These are phyloP conservation scores for Solanum commersonii DNA, from an alignment of 257 asterid species.

Conservation along the genomic window DNA sequence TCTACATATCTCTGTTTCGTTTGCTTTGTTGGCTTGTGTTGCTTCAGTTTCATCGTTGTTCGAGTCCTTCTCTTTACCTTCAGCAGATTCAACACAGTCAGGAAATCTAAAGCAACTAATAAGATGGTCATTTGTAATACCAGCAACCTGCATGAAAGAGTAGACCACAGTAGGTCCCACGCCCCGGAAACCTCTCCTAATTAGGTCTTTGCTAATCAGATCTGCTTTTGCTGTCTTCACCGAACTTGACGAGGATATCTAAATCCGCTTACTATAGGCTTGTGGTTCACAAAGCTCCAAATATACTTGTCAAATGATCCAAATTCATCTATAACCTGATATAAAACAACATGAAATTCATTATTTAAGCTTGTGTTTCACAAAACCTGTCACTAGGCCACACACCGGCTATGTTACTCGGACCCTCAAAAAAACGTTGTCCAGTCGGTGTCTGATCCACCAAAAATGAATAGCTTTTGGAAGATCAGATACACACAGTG, in stretches of 20 bases:
- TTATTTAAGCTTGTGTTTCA: background rate
- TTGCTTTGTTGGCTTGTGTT: background rate
- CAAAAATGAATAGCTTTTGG: background rate
- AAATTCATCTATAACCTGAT: slow-evolving; percentile 67
- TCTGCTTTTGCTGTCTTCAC: slow-evolving; percentile 88
- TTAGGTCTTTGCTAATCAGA: slow-evolving; percentile 82
- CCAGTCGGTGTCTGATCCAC: background rate
- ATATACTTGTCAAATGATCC: slow-evolving; percentile 88
- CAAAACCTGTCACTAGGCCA: background rate
- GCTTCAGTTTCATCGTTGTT: background rate
- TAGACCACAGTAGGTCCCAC: slow-evolving; percentile 89
- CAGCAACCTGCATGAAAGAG: slow-evolving; percentile 93
- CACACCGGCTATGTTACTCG: background rate
- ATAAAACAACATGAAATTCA: background rate
- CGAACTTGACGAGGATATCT: slow-evolving; percentile 88
- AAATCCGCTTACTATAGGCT: slow-evolving; percentile 59
- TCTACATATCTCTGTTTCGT: slow-evolving; percentile 8
- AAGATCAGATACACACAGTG: background rate
- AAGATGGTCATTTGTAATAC: slow-evolving; percentile 81
- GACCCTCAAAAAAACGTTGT: background rate
- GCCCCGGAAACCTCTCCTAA: slow-evolving; percentile 93
- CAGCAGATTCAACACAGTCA: slow-evolving; percentile 14
- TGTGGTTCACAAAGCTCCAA: slow-evolving; percentile 86
- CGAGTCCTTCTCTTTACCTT: slow-evolving; percentile 10
- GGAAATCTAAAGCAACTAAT: slow-evolving; percentile 36